Percentiles rank a stretch among this genome's conserved stretches.
phyloP scores from a whole-genome alignment of 257 asterid species.

The Primulina huaijiensis region DNA sequence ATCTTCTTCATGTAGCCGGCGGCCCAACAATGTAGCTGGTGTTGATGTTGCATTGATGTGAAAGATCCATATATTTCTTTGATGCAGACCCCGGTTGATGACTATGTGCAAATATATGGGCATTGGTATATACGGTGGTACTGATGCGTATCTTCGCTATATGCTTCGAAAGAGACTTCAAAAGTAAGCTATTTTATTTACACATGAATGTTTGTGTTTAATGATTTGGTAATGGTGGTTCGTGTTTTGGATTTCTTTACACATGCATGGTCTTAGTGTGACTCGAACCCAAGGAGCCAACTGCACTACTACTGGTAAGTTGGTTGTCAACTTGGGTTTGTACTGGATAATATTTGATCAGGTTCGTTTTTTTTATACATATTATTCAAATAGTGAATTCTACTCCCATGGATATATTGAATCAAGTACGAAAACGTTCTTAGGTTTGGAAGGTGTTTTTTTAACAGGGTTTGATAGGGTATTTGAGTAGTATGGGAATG shows the following conservation, averaged over 20 bases:
- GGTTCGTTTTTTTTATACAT: conserved; percentile 12
- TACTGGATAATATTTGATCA: background rate
- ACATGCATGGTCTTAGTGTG: background rate
- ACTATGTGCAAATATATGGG: conserved; percentile 99
- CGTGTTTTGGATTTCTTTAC: background rate
- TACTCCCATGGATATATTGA: conserved; percentile 4
- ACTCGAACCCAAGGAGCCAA: background rate
- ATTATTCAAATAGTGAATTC: background rate
- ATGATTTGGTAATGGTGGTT: background rate
- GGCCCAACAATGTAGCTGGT: conserved; percentile 14
- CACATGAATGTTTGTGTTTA: conserved; percentile 1
- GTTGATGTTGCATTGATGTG: conserved; percentile 15
- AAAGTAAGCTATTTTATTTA: conserved; percentile 44
- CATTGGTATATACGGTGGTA: conserved; percentile 59
- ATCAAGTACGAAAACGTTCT: conserved; percentile 11
- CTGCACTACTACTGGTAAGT: background rate
- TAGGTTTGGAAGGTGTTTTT: conserved; percentile 4
- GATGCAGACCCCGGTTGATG: conserved; percentile 82
- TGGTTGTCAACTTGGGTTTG: conserved; percentile 2
- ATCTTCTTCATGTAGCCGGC: conserved; percentile 12
- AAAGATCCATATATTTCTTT: conserved; percentile 23
- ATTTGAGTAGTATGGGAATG: conserved; percentile 1
- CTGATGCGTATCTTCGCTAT: conserved; percentile 83
- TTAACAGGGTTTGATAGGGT: background rate
- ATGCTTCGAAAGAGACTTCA: conserved; percentile 81